Percentiles rank a stretch among this genome's conserved stretches.
phyloP scores from a whole-genome alignment of 768 basidiomycete genomes.

The Podaxis rugospora region DNA sequence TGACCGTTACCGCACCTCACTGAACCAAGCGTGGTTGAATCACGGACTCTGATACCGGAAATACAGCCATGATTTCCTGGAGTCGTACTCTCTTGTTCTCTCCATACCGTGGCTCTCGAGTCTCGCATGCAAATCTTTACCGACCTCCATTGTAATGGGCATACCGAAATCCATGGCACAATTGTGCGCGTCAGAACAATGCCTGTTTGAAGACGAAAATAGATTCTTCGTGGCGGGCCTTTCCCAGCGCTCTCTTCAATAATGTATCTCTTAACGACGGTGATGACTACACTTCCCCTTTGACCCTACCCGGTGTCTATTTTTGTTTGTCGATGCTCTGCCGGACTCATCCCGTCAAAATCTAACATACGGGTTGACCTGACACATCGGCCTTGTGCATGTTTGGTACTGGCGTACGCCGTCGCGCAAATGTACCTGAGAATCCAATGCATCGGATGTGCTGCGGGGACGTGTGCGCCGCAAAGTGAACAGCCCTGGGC shows the following conservation, averaged over 20 bases:
- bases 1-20: background rate
- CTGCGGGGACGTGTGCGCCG: background rate
- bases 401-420: background rate
- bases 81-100: background rate
- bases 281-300: background rate
- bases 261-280: background rate
- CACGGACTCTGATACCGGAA: background rate
- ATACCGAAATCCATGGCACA: background rate
- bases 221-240: background rate
- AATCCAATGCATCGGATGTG: background rate
- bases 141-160: background rate
- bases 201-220: background rate
- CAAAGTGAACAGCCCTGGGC: background rate
- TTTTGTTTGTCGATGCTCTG: background rate
- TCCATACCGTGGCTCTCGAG: background rate
- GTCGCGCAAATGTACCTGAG: background rate
- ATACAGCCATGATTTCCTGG: background rate
- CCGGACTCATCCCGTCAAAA: background rate
- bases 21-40: background rate
- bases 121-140: background rate
- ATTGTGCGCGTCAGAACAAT: background rate
- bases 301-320: background rate
- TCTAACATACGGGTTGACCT: background rate
- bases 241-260: background rate
- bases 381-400: background rate